Evolutionary conservation across 345 rosid genomes (phyloP), one percentile per base, ranked within the genome.

Genomic region (Gossypium raimondii): DNA sequence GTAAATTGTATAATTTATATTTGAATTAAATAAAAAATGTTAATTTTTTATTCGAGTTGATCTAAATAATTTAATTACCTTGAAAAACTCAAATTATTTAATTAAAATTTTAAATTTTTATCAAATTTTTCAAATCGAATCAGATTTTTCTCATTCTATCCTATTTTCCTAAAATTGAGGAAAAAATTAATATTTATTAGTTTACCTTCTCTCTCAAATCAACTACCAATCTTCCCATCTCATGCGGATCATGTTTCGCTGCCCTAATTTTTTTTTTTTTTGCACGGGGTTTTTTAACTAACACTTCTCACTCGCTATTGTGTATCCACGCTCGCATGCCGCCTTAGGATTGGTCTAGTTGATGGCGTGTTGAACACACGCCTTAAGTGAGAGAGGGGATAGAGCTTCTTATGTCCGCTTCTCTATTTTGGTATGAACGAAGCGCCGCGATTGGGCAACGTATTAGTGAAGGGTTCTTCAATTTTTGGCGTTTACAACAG

Each of bases 201-300:
- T 29, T 29, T 29, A 53, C 58, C 58, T n/a, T 7, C 44, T 66
- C 75, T 79, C 77, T 79, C 11, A 29, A 29, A 29, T 29, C 34
- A 29, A 29, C 3, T 29, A 29, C 63, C 81, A 25, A 62, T 68
- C 44, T n/a, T 77, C 29, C 45, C 67, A 78, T 72, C 27, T 77
- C 84, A 84, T 79, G 81, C 81, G 25, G 68, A 76, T 59, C 81
- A 72, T 81, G 83, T 76, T 80, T 72, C 64, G 73, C 64, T 60
- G 34, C 34, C 34, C 34, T 29, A 3, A 3, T 0, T 29, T 0
- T 3, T 29, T 29, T 29, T 29, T 29, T 0, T 3, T 29, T 27
- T 27, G 14, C 56, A 63, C 50, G 13, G 12, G 34, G 34, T 4
- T 29, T 0, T 29, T 29, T 3, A 29, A 14, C 38, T 47, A 16